Evolutionary conservation across 768 basidiomycete species (phyloP).

Genomic region (Auricularia cornea): DNA sequence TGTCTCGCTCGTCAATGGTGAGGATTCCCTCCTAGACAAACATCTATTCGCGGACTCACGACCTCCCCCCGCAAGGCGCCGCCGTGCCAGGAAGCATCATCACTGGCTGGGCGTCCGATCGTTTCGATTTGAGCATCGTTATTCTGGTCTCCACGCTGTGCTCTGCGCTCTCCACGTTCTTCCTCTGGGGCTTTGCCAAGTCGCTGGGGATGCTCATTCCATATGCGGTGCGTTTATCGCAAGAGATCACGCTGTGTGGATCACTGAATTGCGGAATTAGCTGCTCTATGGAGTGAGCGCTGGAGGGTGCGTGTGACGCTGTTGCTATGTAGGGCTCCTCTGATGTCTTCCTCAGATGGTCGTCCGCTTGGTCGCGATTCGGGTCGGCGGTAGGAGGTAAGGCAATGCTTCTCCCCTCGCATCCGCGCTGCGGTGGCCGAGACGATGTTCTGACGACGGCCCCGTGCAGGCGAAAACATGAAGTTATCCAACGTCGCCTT

Average conservation of each 20-base stretch:
- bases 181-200: not conserved
- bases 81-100: not conserved
- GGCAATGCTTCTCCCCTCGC: not conserved
- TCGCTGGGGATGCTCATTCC: not conserved
- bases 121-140: not conserved
- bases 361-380: not conserved
- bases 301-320: not conserved
- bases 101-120: not conserved
- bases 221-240: not conserved
- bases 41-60: not conserved
- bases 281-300: not conserved
- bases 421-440: too few relatives aligned
- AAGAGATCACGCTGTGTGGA: not conserved
- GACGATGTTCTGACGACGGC: not conserved
- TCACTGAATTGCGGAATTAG: not conserved
- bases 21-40: not conserved
- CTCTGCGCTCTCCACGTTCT: not conserved
- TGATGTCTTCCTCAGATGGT: not conserved
- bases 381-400: not conserved
- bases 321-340: not conserved
- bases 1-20: not conserved
- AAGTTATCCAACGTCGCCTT: not conserved
- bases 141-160: not conserved
- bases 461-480: not conserved
- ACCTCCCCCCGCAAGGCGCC: not conserved